These are phyloP conservation scores for Saccharata proteae DNA, from an alignment of 2,329 filamentous ascomycete genomes.

Conservation along the genomic window DNA sequence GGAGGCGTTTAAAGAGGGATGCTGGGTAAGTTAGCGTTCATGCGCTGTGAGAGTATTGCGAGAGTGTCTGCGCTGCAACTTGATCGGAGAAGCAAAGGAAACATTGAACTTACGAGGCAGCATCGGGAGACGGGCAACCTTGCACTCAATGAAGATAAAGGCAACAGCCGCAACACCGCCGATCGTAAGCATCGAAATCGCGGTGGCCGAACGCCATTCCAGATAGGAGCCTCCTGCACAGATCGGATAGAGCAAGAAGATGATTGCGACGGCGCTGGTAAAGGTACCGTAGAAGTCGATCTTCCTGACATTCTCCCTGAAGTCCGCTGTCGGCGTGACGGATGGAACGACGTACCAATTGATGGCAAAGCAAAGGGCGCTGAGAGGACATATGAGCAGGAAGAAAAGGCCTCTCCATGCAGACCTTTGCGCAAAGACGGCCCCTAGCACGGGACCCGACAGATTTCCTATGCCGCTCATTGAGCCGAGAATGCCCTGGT, in stretches of 20 bases:
- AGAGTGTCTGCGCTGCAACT: too few species aligned
- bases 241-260: conserved; percentile 51
- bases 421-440: conserved; percentile 18
- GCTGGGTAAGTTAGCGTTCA: conserved; percentile 22
- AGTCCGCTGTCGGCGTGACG: conserved; percentile 34
- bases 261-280: conserved; percentile 42
- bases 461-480: conserved; percentile 17
- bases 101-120: conserved; percentile 32
- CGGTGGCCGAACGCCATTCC: conserved; percentile 43
- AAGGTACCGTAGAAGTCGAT: conserved; percentile 50
- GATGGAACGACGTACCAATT: conserved; percentile 37
- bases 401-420: conserved; percentile 38
- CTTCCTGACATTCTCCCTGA: conserved; percentile 37
- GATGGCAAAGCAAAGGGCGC: conserved; percentile 15
- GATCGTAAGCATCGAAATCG: conserved; percentile 46
- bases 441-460: conserved; percentile 20
- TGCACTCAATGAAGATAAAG: conserved; percentile 46
- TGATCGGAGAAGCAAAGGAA: not conserved
- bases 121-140: conserved; percentile 44
- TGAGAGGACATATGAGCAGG: conserved; percentile 24
- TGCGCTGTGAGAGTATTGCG: too few species aligned
- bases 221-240: conserved; percentile 50
- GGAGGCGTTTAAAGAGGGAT: conserved; percentile 41
- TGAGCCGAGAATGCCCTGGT: conserved; percentile 18
- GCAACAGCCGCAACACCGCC: conserved; percentile 33